phyloP scores from a whole-genome alignment of 371 early-diverging fungal species.

The Dinochytrium kinnereticum region DNA sequence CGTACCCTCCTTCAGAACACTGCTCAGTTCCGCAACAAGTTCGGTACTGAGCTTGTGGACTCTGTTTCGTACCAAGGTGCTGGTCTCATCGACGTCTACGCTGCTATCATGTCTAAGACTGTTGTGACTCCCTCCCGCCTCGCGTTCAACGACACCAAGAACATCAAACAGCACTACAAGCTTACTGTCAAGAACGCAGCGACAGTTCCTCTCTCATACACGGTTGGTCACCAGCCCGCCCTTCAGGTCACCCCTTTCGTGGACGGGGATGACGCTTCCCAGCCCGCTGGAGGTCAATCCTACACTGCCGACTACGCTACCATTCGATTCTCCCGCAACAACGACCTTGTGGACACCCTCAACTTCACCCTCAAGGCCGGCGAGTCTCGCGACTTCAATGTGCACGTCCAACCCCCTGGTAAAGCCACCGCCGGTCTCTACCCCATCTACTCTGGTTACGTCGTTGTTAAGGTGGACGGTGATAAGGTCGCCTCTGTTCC shows the following conservation, averaged over 20 bases:
- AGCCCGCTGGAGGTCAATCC: background rate
- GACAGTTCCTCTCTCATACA: conserved; percentile 58
- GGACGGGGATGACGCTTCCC: conserved; percentile 22
- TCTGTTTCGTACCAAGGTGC: conserved; percentile 69
- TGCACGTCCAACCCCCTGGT: conserved; percentile 22
- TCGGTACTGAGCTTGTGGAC: conserved; percentile 33
- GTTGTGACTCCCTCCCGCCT: conserved; percentile 58
- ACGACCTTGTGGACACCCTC: background rate
- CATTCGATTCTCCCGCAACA: conserved; percentile 1
- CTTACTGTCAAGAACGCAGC: conserved; percentile 59
- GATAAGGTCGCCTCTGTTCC: conserved; percentile 25
- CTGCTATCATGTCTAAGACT: conserved; percentile 60
- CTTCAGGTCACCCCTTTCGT: conserved; percentile 16
- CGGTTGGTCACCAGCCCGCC: conserved; percentile 48
- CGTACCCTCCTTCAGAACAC: conserved; percentile 52
- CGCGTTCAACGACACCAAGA: conserved; percentile 61
- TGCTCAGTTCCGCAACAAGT: conserved; percentile 35
- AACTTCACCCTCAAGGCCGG: conserved; percentile 28
- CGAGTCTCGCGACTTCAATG: conserved; percentile 18
- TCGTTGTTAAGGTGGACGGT: conserved; percentile 9
- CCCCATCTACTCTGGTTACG: conserved; percentile 39
- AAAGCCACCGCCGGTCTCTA: conserved; percentile 14
- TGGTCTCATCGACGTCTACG: conserved; percentile 70
- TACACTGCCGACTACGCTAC: conserved; percentile 32
- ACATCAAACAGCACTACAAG: conserved; percentile 49